These are phyloP conservation scores for Glomus cerebriforme DNA, from an alignment of 192 early-diverging fungal genomes.

Conservation along the genomic window DNA sequence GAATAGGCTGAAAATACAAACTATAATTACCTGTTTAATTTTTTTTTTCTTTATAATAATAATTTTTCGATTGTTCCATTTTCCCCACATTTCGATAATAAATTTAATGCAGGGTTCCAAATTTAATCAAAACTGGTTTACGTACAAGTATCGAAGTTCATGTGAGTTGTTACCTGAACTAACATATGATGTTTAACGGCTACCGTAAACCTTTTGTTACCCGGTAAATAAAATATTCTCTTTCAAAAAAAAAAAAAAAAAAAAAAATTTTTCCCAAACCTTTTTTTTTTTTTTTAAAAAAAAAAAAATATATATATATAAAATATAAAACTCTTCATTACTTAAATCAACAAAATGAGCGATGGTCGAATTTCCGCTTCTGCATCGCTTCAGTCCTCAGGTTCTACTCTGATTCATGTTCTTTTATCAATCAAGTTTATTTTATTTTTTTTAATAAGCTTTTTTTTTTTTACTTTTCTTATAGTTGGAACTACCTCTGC, in stretches of 20 bases:
- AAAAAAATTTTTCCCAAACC: too few species aligned
- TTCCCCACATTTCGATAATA: background rate
- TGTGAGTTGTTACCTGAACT: background rate
- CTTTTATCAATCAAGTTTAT: background rate
- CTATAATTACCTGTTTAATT: background rate
- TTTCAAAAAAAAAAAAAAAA: too few species aligned
- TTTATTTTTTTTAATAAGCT: background rate
- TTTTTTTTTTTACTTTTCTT: too few species aligned
- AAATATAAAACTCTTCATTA: too few species aligned
- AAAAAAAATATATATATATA: too few species aligned
- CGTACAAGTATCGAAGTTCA: background rate
- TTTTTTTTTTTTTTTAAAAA: background rate
- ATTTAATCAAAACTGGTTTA: background rate
- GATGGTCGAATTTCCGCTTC: background rate
- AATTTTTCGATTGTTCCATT: background rate
- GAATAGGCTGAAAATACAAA: background rate
- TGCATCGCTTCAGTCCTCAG: conserved; percentile 4
- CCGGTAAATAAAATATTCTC: background rate
- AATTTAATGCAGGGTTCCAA: background rate
- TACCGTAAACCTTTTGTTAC: background rate
- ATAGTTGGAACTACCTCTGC: conserved; percentile 30
- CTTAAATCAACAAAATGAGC: background rate
- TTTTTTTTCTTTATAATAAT: background rate
- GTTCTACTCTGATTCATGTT: background rate
- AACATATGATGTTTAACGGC: background rate